Conservation (phyloP, 805 yeast genomes). For the Kodamaea fukazawae region DNA sequence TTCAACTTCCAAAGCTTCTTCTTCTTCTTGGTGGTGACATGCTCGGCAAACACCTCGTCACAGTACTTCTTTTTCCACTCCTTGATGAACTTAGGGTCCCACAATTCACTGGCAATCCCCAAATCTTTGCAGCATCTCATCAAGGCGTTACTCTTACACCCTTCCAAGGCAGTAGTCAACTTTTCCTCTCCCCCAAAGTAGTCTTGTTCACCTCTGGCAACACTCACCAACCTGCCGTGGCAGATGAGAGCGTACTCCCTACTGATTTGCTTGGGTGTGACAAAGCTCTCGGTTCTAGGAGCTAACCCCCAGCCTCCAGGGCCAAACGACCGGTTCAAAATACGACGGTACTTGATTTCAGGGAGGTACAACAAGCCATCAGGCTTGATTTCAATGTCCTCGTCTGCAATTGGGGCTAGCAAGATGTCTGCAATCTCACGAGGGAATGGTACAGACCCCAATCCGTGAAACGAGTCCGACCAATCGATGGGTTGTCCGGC, state of each 20-base stretch:
- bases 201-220: conserved; percentile 95
- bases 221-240: conserved; percentile 82
- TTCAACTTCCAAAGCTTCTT: conserved; percentile 87
- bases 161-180: conserved; percentile 93
- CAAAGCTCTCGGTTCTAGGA: conserved; percentile 81
- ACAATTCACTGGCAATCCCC: conserved; percentile 93
- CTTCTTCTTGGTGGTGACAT: conserved; percentile 75
- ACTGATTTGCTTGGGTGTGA: conserved; percentile 72
- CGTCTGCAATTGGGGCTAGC: conserved; percentile 56
- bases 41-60: conserved; percentile 83
- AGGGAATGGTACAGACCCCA: conserved; percentile 77
- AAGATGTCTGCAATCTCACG: conserved; percentile 58
- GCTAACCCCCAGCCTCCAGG: conserved; percentile 99
- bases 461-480: conserved; percentile 84
- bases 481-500: conserved; percentile 52
- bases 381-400: conserved; percentile 90
- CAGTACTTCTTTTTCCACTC: conserved; percentile 48
- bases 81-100: conserved; percentile 90
- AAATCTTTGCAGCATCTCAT: conserved; percentile 98
- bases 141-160: conserved; percentile 92
- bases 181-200: conserved; percentile 79
- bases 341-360: conserved; percentile 91
- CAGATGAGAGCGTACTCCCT: conserved; percentile 89
- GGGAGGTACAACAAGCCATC: conserved; percentile 92
- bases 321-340: conserved; percentile 87